Conservation (phyloP, 1,139 yeast genomes). For the Yamadazyma dushanensis region DNA sequence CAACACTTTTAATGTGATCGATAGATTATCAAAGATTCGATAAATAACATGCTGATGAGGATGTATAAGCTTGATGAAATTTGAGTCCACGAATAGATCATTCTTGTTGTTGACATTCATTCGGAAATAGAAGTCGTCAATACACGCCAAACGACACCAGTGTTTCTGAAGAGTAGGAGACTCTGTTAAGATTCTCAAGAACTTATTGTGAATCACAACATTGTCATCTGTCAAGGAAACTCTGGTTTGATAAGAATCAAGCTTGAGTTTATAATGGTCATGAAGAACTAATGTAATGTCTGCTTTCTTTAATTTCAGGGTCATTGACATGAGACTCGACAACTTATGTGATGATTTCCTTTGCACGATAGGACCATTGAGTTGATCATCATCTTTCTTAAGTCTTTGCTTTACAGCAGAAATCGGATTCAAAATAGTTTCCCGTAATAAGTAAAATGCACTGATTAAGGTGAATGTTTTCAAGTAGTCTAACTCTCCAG, state of each 20-base stretch:
- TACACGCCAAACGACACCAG: constrained; percentile 54
- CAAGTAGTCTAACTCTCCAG: constrained; percentile 44
- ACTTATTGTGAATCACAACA: constrained; percentile 27
- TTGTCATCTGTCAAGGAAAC: constrained; percentile 20
- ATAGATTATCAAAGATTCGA: constrained; percentile 59
- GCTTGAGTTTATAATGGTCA: constrained; percentile 47
- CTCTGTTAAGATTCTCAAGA: constrained; percentile 51
- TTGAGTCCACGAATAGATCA: constrained; percentile 10
- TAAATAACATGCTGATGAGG: constrained; percentile 60
- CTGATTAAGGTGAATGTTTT: constrained; percentile 57
- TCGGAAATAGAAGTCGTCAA: constrained; percentile 33
- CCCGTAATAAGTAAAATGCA: constrained; percentile 50
- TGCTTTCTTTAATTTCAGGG: constrained; percentile 23
- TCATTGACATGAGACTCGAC: constrained; percentile 4
- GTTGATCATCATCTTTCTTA: constrained; percentile 18
- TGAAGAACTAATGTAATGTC: constrained; percentile 35
- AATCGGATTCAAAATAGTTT: constrained; percentile 43
- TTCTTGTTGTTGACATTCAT: constrained; percentile 19
- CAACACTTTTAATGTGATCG: constrained; percentile 52
- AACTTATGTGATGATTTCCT: neutral
- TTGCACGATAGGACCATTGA: neutral
- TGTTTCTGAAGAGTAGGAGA: constrained; percentile 48
- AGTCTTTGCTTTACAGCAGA: constrained; percentile 23
- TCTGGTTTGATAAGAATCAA: constrained; percentile 40
- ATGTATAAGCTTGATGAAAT: constrained; percentile 36